Evolutionary conservation across 2,329 filamentous ascomycete species (phyloP), one percentile per base, ranked within the genome.

Genomic region (Fusarium scirpi): DNA sequence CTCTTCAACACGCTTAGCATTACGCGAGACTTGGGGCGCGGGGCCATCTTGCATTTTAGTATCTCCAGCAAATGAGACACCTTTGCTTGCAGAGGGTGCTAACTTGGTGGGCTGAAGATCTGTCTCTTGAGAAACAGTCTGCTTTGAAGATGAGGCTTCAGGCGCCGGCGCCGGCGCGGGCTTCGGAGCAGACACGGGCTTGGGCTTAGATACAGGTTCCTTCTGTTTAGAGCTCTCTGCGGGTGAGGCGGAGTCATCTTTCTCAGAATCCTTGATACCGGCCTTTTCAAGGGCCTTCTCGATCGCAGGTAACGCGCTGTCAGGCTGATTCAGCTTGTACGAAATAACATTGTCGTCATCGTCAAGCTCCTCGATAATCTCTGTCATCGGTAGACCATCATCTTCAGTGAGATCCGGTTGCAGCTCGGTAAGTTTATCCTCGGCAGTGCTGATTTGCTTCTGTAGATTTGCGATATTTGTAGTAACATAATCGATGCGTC

Each of bases 361-460:
- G 76, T 98, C 96, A 25, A 98, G 84, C 81, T 97, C 90, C 80
- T 99, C 96, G 58, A 94, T 85, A 70, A 99, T 98, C 74, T 98
- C 96, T 32, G 92, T 94, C 62, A 98, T 87, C 1, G 94, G 92
- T 54, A 94, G 83, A 2, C 90, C 90, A 15, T 90, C 89, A 65
- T 92, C 91, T 65, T 92, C 89, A 55, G 83, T 84, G 46, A 86
- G 84, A 57, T 90, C 89, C 1, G 90, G 87, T 25, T 90, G 85
- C 59, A 85, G 87, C 12, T 88, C 88, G 18, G 89, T 88, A 51
- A 95, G 82, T 75, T 91, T 91, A 66, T 90, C 86, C 79, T 97
- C 90, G 9, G 89, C 89, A 2, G 84, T 80, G 63, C 89, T 86
- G 22, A 97, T 83, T 74, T 94, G 90, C 76, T 91, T 94, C 77